A percentile compares a stretch with the other conserved stretches of the same genome.
These are phyloP conservation scores for Apiospora marii DNA, from an alignment of 2,329 filamentous ascomycete species.

Conservation along the genomic window DNA sequence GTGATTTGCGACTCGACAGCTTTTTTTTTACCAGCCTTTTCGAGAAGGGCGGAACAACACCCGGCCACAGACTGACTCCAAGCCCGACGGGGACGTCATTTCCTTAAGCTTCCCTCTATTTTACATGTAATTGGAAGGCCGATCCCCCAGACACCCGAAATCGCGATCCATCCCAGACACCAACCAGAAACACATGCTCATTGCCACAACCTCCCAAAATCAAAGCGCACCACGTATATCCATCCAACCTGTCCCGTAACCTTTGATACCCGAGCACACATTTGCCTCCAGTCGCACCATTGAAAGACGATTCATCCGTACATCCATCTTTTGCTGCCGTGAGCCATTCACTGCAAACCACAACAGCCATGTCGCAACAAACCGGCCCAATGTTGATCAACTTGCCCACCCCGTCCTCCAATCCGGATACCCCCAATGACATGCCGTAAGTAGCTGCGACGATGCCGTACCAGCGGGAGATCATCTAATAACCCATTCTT, in stretches of 20 bases:
- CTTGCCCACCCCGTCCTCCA: constrained; percentile 81
- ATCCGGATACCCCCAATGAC: constrained; percentile 86
- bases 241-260: neutral
- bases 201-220: neutral
- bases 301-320: neutral
- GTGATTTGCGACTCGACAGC: neutral
- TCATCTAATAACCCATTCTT: neutral
- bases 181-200: constrained; percentile 4
- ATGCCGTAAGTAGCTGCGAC: constrained; percentile 73
- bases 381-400: constrained; percentile 77
- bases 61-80: neutral
- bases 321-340: neutral
- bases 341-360: constrained; percentile 15
- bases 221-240: constrained; percentile 1
- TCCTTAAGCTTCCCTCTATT: constrained; percentile 1
- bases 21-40: neutral
- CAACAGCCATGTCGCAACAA: constrained; percentile 42
- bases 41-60: neutral
- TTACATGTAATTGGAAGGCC: neutral
- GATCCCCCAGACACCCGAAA: constrained; percentile 4
- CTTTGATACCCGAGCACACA: neutral
- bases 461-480: too few species aligned
- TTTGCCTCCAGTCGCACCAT: neutral
- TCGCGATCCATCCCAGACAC: neutral
- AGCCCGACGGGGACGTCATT: constrained; percentile 3